A percentile compares a stretch with the other conserved stretches of the same genome.
Evolutionary conservation across 73 alveolate species (phyloP).

Genomic region (Uronychia setigera): DNA sequence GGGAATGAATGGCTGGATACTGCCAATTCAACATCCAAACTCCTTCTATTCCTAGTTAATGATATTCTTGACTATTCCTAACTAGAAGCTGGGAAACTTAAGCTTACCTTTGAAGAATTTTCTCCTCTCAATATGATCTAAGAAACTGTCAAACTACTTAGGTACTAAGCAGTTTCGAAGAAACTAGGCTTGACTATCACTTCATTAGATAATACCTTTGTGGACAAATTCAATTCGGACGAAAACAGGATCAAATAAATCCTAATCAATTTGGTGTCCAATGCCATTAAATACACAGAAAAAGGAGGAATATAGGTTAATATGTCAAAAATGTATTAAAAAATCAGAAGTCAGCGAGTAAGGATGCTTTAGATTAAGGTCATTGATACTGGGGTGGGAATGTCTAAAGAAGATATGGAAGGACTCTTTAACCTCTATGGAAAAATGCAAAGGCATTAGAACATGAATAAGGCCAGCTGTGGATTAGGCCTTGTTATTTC

Average conservation of each 20-base stretch:
- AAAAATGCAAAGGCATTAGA: not conserved
- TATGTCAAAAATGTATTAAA: not conserved
- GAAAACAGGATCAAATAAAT: not conserved
- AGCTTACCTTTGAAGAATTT: slow-evolving; percentile 16
- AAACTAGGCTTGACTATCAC: slow-evolving; percentile 1
- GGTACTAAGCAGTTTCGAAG: slow-evolving; percentile 12
- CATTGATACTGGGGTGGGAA: slow-evolving; percentile 20
- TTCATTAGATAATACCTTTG: too few relatives aligned
- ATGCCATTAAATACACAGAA: not conserved
- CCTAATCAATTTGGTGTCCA: not conserved
- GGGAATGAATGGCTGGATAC: too few relatives aligned
- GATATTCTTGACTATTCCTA: slow-evolving; percentile 46
- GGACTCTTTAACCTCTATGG: not conserved
- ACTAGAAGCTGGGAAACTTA: slow-evolving; percentile 16
- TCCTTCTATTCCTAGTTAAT: slow-evolving; percentile 21
- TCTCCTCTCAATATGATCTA: not conserved
- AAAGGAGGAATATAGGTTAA: not conserved
- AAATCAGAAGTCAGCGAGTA: too few relatives aligned
- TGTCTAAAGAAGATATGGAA: not conserved
- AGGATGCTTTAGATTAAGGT: too few relatives aligned
- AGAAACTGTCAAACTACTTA: slow-evolving; percentile 2
- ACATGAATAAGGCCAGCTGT: slow-evolving; percentile 12
- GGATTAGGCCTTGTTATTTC: slow-evolving; percentile 19
- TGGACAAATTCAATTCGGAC: too few relatives aligned
- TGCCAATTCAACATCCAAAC: too few relatives aligned